These are phyloP conservation scores for Solanum chiquidenum DNA, from an alignment of 257 asterid species.

Conservation along the genomic window DNA sequence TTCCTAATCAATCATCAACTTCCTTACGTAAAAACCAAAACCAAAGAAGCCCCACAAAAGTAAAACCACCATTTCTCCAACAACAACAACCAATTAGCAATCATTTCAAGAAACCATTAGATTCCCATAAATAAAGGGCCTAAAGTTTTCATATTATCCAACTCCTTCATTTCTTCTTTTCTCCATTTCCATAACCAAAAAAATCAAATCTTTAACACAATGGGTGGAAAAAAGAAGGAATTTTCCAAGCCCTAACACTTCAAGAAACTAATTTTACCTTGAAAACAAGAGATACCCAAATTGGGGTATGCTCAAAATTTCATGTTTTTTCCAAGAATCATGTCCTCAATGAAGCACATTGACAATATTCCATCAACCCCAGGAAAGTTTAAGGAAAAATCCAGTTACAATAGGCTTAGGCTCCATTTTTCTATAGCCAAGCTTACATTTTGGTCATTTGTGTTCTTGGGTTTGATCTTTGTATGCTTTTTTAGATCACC, in stretches of 20 bases:
- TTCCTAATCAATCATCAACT: constrained; percentile 19
- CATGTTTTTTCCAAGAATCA: constrained; percentile 15
- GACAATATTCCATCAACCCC: constrained; percentile 69
- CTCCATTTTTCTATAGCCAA: constrained; percentile 31
- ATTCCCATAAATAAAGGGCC: constrained; percentile 26
- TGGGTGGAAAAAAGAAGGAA: constrained; percentile 12
- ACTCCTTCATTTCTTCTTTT: constrained; percentile 1
- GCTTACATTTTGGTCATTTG: constrained; percentile 44
- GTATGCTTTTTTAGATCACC: constrained; percentile 39
- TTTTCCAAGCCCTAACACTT: constrained; percentile 14
- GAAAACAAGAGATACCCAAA: constrained; percentile 9
- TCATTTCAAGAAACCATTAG: constrained; percentile 34
- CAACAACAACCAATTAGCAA: constrained; percentile 13
- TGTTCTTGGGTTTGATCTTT: constrained; percentile 38
- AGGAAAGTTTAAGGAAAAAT: constrained; percentile 59
- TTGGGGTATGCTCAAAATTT: constrained; percentile 22
- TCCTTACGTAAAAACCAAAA: constrained; percentile 7
- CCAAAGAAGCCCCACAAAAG: constrained; percentile 16
- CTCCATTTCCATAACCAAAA: constrained; percentile 4
- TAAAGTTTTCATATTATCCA: constrained; percentile 1
- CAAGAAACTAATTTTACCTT: constrained; percentile 4
- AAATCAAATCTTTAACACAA: neutral
- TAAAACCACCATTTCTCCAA: constrained; percentile 2
- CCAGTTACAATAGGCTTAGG: constrained; percentile 29
- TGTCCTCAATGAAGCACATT: constrained; percentile 72